Evolutionary conservation across 73 alveolate genomes (phyloP).

Genomic region (Effrenium voratum): DNA sequence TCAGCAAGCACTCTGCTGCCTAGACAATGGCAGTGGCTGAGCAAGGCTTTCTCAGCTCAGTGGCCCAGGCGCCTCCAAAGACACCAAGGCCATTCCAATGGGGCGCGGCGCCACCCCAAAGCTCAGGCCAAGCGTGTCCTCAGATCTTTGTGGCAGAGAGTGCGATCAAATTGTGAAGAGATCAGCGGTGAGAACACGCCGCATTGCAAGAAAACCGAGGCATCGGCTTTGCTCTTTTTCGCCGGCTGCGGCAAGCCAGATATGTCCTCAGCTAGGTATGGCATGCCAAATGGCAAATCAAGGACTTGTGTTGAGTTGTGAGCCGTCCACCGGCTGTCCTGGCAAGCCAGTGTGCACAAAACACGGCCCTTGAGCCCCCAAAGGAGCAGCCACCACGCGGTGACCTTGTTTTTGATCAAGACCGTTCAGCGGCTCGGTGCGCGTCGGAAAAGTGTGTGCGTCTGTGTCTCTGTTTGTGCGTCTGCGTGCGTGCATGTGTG

Average conservation of each 20-base stretch:
- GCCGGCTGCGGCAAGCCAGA: neutral
- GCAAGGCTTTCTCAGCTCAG: neutral
- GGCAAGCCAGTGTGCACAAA: neutral
- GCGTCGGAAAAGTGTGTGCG: neutral
- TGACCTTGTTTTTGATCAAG: neutral
- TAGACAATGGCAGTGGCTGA: neutral
- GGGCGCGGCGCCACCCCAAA: slow-evolving; percentile 69
- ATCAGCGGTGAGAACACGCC: neutral
- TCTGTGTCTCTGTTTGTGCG: neutral
- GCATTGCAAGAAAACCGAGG: neutral
- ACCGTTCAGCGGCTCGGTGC: neutral
- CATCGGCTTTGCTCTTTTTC: neutral
- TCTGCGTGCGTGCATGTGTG: neutral
- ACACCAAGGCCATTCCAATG: slow-evolving; percentile 10
- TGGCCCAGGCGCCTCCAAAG: neutral
- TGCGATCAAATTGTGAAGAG: neutral
- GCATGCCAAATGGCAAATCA: neutral
- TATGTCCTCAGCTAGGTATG: neutral
- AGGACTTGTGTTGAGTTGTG: neutral
- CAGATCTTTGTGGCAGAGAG: no score
- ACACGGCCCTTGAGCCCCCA: neutral
- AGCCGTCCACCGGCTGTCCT: neutral
- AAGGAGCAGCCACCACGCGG: neutral
- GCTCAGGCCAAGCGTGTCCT: slow-evolving; percentile 45
- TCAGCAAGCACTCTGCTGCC: slow-evolving; percentile 7